These are phyloP conservation scores for Chlorella sp. DNA, from an alignment of 139 green algal species.

Conservation along the genomic window DNA sequence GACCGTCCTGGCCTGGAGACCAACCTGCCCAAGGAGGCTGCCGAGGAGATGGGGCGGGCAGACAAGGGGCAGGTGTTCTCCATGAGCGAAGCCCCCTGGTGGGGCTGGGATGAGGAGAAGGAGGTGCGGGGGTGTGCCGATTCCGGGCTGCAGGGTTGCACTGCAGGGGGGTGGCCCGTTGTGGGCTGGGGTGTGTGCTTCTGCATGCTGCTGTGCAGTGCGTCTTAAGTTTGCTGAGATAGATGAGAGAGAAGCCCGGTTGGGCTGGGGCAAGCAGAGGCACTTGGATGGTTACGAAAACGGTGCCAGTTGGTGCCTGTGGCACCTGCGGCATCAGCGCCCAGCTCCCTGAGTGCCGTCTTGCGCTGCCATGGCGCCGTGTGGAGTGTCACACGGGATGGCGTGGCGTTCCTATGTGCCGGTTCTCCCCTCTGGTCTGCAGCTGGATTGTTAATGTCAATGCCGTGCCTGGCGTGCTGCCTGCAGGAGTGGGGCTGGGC, in stretches of 20 bases:
- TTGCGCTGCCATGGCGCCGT: neutral
- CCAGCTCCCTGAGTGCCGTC: too few relatives aligned
- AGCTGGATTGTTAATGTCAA: neutral
- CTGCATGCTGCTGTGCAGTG: too few relatives aligned
- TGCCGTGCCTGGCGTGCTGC: neutral
- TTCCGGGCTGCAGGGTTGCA: too few relatives aligned
- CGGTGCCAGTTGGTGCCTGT: neutral
- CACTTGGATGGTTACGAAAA: too few relatives aligned
- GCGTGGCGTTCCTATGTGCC: neutral
- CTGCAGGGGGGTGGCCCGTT: too few relatives aligned
- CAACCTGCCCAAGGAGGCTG: slow-evolving; percentile 67
- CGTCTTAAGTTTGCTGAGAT: too few relatives aligned
- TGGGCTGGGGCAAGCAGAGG: too few relatives aligned
- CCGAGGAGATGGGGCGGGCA: slow-evolving; percentile 75
- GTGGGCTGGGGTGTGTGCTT: too few relatives aligned
- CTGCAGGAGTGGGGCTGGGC: slow-evolving; percentile 77
- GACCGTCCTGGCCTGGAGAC: slow-evolving; percentile 26
- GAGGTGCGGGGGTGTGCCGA: too few relatives aligned
- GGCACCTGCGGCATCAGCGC: neutral
- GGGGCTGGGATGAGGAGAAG: slow-evolving; percentile 67
- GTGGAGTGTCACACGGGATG: neutral
- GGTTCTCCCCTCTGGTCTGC: neutral
- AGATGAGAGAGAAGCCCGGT: too few relatives aligned
- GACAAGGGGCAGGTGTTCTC: slow-evolving; percentile 65
- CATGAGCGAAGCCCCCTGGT: slow-evolving; percentile 76